Base-by-base conservation (phyloP, 257 asterid species). In the Lithospermum erythrorhizon region DNA sequence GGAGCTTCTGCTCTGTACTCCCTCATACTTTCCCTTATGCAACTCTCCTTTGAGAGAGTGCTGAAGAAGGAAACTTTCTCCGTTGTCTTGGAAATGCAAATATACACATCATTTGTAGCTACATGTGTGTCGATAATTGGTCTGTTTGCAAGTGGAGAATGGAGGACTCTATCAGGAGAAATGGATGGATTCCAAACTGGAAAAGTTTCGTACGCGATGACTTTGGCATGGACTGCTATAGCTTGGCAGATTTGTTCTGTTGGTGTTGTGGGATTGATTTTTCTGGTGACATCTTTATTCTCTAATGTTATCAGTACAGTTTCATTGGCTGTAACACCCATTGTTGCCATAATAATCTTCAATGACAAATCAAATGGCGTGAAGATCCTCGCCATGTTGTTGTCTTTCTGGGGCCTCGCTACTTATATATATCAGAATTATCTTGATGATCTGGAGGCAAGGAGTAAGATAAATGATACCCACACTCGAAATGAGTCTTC, bases 221-320 rank as follows among this genome's bases (percentile, higher is more conserved):
- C 89, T 6, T 73, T 91, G 65, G 94, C 76, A 0, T 83, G 95
- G 88, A 85, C 87, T 10, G 91, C 91, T 6, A 57, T 87, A 13
- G 74, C 90, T 8, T 90, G 96, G 96, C 98, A 90, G 69, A 72
- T 87, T 3, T 83, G 87, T 59, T 79, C 95, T 0, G 91, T 90
- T 21, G 96, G 96, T 3, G 95, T 87, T 2, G 82, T 85, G 15
- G 96, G 98, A 16, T 64, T 90, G 88, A 75, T 90, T 57, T 90
- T 80, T 6, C 73, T 87, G 68, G 94, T 87, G 56, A 79, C 96
- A 0, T 87, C 96, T 21, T 76, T 90, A 6, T 90, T 87, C 76
- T 90, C 96, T 9, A 87, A 90, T 37, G 96, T 83, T 57, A 85
- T 90, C 20, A 87, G 95, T 53, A 90, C 96, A 16, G 85, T 87